Evolutionary conservation across 768 basidiomycete species (phyloP).

Genomic region (Leccinum barrowsii): DNA sequence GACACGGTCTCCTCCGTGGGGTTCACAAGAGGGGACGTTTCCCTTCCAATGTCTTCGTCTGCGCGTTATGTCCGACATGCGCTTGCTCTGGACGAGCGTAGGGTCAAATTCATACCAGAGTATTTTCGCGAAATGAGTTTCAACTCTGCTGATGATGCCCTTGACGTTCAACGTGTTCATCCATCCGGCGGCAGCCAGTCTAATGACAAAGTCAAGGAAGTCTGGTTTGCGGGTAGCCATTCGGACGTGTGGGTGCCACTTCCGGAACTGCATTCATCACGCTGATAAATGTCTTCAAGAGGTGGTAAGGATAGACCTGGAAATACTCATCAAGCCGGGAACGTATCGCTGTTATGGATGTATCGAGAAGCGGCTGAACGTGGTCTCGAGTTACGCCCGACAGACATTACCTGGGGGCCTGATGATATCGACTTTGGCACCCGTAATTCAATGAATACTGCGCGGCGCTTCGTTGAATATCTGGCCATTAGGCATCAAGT

Average conservation of each 20-base stretch:
- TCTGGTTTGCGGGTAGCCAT: no score
- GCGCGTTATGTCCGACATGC: background rate
- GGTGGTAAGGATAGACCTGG: background rate
- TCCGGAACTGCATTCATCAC: background rate
- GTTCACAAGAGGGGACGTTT: background rate
- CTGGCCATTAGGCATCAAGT: background rate
- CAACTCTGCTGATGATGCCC: no score
- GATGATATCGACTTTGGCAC: background rate
- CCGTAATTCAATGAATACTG: background rate
- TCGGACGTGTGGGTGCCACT: background rate
- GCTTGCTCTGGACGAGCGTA: no score
- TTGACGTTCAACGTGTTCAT: no score
- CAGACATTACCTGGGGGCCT: background rate
- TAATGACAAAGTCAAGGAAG: no score
- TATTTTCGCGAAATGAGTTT: no score
- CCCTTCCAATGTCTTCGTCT: background rate
- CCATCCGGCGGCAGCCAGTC: no score
- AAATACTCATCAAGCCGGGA: background rate
- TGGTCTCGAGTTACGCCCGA: background rate
- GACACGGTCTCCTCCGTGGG: background rate
- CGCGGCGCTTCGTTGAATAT: background rate
- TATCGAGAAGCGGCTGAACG: background rate
- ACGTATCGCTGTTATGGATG: background rate
- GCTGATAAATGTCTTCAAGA: background rate
- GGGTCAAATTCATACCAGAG: no score